A percentile compares a stretch with the other conserved stretches of the same genome.
Conservation (phyloP, 2,329 filamentous ascomycete genomes). For the Beauveria caledonica region DNA sequence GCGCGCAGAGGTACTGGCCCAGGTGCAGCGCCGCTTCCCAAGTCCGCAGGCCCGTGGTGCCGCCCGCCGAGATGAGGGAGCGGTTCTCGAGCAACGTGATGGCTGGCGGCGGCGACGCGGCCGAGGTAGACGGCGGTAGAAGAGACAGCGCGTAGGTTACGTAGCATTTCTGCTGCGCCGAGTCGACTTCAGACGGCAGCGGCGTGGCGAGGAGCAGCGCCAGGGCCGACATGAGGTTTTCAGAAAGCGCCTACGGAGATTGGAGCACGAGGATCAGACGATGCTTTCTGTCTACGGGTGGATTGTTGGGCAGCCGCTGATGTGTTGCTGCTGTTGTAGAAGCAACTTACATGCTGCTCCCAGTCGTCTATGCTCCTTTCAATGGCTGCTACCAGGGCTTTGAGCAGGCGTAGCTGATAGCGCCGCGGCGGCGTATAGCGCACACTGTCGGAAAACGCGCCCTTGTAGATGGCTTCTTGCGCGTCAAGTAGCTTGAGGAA, state of each 20-base stretch:
- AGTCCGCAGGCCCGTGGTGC: slow-evolving; percentile 69
- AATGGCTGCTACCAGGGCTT: slow-evolving; percentile 60
- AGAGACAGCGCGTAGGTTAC: slow-evolving; percentile 60
- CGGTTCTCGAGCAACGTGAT: slow-evolving; percentile 64
- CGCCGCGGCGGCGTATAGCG: slow-evolving; percentile 50
- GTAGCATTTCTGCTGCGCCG: slow-evolving; percentile 63
- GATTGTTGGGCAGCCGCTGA: background rate
- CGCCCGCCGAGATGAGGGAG: slow-evolving; percentile 58
- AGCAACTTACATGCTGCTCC: slow-evolving; percentile 70
- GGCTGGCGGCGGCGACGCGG: background rate
- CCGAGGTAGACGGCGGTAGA: background rate
- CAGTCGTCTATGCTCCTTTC: slow-evolving; percentile 72
- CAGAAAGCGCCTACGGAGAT: slow-evolving; percentile 63
- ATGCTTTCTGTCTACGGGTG: background rate
- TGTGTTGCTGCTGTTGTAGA: background rate
- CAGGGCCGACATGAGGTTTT: slow-evolving; percentile 65
- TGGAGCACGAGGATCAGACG: background rate
- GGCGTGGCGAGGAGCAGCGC: slow-evolving; percentile 56
- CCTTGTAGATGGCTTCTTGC: slow-evolving; percentile 58
- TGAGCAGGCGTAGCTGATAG: slow-evolving; percentile 66
- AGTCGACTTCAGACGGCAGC: slow-evolving; percentile 53
- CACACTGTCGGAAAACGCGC: slow-evolving; percentile 55
- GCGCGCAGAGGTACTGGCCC: slow-evolving; percentile 55
- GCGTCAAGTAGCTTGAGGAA: slow-evolving; percentile 51
- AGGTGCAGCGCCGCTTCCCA: slow-evolving; percentile 76